Conservation (phyloP, 2,329 filamentous ascomycete genomes). For the Epichloe typhina region DNA sequence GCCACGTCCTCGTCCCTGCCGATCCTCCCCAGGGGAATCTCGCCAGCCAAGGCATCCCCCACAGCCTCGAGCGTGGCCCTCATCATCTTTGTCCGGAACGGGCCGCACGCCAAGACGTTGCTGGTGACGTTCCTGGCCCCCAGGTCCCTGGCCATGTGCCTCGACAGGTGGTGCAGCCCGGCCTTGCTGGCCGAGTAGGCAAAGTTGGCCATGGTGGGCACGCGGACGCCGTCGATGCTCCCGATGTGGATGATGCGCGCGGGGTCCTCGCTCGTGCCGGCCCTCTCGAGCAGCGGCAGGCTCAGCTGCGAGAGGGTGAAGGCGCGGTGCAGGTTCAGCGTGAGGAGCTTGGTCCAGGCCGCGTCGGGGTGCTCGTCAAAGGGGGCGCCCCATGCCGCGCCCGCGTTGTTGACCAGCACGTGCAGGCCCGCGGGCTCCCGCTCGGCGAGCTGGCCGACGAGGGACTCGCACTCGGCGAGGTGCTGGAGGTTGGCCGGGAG, state of each 20-base stretch:
- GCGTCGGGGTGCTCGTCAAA: conserved; percentile 45
- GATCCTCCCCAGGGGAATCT: conserved; percentile 53
- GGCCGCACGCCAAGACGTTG: conserved; percentile 60
- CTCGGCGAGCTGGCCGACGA: conserved; percentile 37
- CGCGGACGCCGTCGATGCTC: conserved; percentile 47
- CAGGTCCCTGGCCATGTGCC: conserved; percentile 46
- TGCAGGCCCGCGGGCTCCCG: conserved; percentile 38
- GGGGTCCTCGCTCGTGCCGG: conserved; percentile 28
- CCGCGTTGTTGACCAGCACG: conserved; percentile 53
- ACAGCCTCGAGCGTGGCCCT: conserved; percentile 42
- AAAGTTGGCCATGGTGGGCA: conserved; percentile 45
- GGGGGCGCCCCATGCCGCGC: conserved; percentile 49
- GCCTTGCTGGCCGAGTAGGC: conserved; percentile 51
- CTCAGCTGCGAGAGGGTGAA: conserved; percentile 52
- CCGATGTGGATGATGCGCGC: conserved; percentile 53
- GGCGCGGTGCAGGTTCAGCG: conserved; percentile 54
- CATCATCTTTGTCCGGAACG: conserved; percentile 60
- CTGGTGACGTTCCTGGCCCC: conserved; percentile 46
- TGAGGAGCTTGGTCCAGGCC: conserved; percentile 46
- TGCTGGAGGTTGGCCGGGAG: conserved; percentile 54
- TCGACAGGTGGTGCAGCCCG: conserved; percentile 48
- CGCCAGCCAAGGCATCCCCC: conserved; percentile 38
- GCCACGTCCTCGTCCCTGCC: conserved; percentile 57
- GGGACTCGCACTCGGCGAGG: conserved; percentile 37
- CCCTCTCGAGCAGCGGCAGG: conserved; percentile 43